phyloP scores from a whole-genome alignment of 345 rosid genomes.

The Populus ilicifolia region DNA sequence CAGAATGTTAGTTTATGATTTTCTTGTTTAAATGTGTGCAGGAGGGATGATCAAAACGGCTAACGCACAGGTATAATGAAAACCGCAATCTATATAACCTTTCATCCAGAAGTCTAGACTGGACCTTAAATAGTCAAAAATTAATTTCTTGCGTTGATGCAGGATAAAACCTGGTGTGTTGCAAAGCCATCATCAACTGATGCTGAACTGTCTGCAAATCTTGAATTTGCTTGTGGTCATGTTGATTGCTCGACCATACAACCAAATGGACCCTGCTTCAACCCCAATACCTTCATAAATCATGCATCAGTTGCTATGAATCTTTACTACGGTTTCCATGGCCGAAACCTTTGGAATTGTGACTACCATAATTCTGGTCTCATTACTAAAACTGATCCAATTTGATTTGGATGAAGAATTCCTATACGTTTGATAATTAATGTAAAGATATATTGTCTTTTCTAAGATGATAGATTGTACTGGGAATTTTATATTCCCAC shows the following conservation, averaged over 20 bases:
- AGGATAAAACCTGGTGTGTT: constrained; percentile 20
- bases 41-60: constrained; percentile 8
- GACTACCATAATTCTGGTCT: constrained; percentile 5
- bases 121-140: not conserved
- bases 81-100: not conserved
- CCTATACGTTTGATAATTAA: too few species aligned
- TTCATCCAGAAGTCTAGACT: not conserved
- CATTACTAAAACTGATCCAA: constrained; percentile 8
- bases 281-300: constrained; percentile 1
- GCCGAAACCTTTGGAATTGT: constrained; percentile 14
- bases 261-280: constrained; percentile 7
- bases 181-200: constrained; percentile 20
- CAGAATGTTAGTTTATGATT: not conserved
- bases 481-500: not conserved
- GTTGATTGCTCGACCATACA: not conserved
- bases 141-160: not conserved
- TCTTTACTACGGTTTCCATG: constrained; percentile 5
- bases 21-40: not conserved
- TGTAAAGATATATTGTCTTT: too few species aligned
- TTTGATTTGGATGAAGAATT: not conserved
- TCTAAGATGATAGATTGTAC: not conserved
- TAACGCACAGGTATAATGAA: constrained; percentile 16
- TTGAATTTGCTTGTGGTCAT: constrained; percentile 1
- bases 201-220: not conserved
- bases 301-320: constrained; percentile 20